Evolutionary conservation across 176 grass and related monocot genomes (phyloP), one percentile per base, ranked within the genome.

Genomic region (Triticum monococcum): DNA sequence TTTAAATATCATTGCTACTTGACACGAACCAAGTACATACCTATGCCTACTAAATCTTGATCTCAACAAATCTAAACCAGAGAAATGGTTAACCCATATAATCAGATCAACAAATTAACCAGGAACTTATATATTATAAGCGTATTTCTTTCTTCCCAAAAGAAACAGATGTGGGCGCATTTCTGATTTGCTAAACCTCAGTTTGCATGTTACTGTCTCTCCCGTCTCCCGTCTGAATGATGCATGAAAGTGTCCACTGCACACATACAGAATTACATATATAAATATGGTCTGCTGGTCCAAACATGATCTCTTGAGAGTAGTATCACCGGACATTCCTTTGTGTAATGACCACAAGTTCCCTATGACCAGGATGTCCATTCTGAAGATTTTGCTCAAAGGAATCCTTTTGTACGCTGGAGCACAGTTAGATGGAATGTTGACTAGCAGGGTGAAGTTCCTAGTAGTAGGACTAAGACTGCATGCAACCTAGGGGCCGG

Each of bases 341-440:
- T 23, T 67, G 75, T 76, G 68, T 37, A 91, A 62, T 87, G 35
- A 25, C n/a, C 64, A 38, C 12, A 41, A 40, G 3, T 35, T 41
- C 22, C 62, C 54, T 66, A 9, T 78, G 20, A 50, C 45, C 61
- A 73, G 60, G 80, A 48, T 75, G 89, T 84, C 76, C 48, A 62
- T 36, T 87, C 46, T 76, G 68, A 81, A 87, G 41, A 84, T 75
- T 68, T 69, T 84, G 46, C 28, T 63, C 76, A 57, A 50, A 76
- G 65, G 79, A 85, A 46, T 37, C 9, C 86, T 72, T 36, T 48
- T 64, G 32, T 40, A 24, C 41, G 66, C 13, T 20, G 61, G 12
- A 78, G 5, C 38, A 78, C 71, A 57, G 80, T 80, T 32, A 46
- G 45, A 84, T 75, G 25, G 85, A 87, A 84, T 90, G 68, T 68